A percentile compares a stretch with the other conserved stretches of the same genome.
Evolutionary conservation across 345 rosid genomes (phyloP).

Genomic region (Punica granatum): DNA sequence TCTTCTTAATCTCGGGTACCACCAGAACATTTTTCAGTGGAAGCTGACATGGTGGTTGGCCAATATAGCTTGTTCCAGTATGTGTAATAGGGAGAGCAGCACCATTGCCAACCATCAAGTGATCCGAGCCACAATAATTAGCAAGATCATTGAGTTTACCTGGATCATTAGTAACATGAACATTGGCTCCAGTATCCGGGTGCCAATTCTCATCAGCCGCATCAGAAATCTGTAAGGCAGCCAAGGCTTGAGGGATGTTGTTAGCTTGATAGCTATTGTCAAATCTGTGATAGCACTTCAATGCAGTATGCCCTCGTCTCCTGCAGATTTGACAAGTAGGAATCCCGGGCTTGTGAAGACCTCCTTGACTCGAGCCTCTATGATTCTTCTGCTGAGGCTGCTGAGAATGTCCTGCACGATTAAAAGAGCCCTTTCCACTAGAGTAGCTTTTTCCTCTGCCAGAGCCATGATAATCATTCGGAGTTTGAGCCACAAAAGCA

Average conservation of each 20-base stretch:
- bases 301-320: background rate
- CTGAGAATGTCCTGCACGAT: no score
- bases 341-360: no score
- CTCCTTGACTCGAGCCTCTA: no score
- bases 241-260: background rate
- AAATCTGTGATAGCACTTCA: background rate
- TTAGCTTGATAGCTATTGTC: background rate
- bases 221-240: background rate
- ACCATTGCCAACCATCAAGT: constrained; percentile 4
- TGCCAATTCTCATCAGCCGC: background rate
- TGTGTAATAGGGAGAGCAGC: background rate
- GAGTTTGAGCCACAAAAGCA: no score
- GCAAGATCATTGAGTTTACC: background rate
- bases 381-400: no score
- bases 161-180: background rate
- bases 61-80: background rate
- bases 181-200: background rate
- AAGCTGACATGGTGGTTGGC: background rate
- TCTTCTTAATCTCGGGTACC: background rate
- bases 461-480: no score
- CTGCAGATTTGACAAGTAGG: background rate
- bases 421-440: background rate
- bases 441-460: no score
- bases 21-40: background rate
- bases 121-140: background rate